Base-by-base conservation (phyloP, 352 stramenopile species). In the Globisporangium spiculum region DNA sequence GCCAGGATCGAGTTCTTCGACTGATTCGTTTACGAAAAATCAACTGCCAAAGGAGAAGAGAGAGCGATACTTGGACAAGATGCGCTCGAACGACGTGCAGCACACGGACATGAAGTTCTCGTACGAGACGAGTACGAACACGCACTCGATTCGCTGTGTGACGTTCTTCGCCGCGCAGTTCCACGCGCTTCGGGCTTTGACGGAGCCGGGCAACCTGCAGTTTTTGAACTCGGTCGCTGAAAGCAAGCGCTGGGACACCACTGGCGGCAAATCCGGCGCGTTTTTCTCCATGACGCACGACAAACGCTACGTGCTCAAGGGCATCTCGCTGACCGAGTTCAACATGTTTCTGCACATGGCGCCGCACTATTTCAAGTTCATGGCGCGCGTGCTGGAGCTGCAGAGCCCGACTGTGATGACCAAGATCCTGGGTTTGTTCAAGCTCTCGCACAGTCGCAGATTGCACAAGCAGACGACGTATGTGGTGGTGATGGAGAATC, bases 261-360 rank as follows among this genome's bases (percentile, higher is more conserved):
- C 76, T n/a, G 88, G 88, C 52, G 88, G 88, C 50, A 96, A 96
- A 44, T 96, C 88, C 1, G 88, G 88, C 41, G 88, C 88, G 2
- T 94, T 93, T 65, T 96, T 96, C 67, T 92, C 84, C 4, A 83
- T 93, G 80, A 86, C 84, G 1, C 85, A 94, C 58, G 88, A 96
- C 68, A 92, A 91, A 64, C 85, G 87, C 1, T 96, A 89, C 56
- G 79, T 96, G 36, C 65, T 96, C 36, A 96, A 96, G 60, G 88
- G 88, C 6, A 94, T 96, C 57, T 88, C 88, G 2, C 75, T 93
- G 72, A 92, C 77, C 18, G 88, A 96, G 69, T 94, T 93, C 70
- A 96, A 96, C 70, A 96, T 96, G 88, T 96, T 96, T 55, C 72
- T 94, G 60, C 85, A 96, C 73, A 94, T 96, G 86, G 88, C 88